Conservation (phyloP, 208 protist genomes). For the Zelonia costaricensis region DNA sequence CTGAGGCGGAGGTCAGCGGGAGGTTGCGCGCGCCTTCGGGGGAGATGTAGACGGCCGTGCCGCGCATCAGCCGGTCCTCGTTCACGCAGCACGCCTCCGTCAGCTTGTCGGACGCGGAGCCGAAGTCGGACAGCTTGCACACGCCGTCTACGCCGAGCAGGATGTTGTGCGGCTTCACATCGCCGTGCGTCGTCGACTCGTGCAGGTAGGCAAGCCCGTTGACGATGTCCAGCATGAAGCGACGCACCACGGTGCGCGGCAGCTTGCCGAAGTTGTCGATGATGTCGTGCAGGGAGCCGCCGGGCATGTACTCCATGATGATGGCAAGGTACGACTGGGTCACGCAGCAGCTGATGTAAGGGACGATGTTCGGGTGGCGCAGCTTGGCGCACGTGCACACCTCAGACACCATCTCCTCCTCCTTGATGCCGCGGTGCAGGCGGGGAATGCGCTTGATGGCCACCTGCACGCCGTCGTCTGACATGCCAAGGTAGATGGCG, state of each 20-base stretch:
- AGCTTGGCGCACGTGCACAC: constrained; percentile 63
- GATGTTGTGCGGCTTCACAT: constrained; percentile 90
- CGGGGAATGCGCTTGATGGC: constrained; percentile 83
- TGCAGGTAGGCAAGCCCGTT: constrained; percentile 82
- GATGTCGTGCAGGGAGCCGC: constrained; percentile 73
- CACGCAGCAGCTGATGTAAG: constrained; percentile 71
- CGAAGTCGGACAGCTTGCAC: constrained; percentile 90
- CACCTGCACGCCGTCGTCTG: constrained; percentile 71
- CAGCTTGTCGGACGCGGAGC: constrained; percentile 60
- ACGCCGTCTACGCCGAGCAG: constrained; percentile 76
- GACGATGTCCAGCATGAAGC: constrained; percentile 78
- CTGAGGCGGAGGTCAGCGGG: constrained; percentile 55
- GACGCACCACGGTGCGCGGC: constrained; percentile 46
- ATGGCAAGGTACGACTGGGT: constrained; percentile 66
- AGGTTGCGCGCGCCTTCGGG: constrained; percentile 73
- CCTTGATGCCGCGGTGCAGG: constrained; percentile 56
- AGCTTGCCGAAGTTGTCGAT: constrained; percentile 76
- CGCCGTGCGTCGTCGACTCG: constrained; percentile 74
- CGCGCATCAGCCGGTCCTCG: constrained; percentile 61
- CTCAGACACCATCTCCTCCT: constrained; percentile 63
- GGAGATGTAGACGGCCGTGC: constrained; percentile 84
- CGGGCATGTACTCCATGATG: constrained; percentile 87
- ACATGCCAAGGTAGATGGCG: constrained; percentile 69
- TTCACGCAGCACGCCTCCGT: constrained; percentile 29
- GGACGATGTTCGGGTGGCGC: constrained; percentile 78